phyloP scores from a whole-genome alignment of 768 basidiomycete genomes.

The Suillus occidentalis region DNA sequence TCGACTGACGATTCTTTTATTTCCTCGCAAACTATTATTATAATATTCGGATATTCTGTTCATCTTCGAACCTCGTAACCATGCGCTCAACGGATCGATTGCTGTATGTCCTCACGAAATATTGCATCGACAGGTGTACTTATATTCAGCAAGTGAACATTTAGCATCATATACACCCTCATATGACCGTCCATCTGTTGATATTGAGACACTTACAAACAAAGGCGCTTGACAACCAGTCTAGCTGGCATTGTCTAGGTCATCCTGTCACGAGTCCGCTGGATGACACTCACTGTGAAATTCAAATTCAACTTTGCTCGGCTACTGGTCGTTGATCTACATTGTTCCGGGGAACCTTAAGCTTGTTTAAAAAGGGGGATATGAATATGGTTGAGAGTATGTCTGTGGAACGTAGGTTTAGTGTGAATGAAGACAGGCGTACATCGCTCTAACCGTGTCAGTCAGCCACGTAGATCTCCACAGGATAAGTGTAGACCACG shows the following conservation, averaged over 20 bases:
- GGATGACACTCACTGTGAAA: neutral
- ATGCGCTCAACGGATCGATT: neutral
- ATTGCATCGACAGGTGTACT: neutral
- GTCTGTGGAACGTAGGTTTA: neutral
- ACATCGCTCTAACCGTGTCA: neutral
- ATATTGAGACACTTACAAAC: neutral
- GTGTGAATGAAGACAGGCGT: neutral
- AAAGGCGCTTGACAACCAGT: too few relatives aligned
- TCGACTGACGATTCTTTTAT: neutral
- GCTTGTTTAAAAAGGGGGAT: neutral
- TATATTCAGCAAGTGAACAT: neutral
- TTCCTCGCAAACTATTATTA: conserved; percentile 1
- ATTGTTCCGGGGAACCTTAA: neutral
- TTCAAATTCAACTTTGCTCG: neutral
- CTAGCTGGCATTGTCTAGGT: neutral
- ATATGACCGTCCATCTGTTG: neutral
- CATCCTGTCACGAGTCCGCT: neutral
- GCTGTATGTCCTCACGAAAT: neutral
- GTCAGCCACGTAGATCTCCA: neutral
- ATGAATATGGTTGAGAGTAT: neutral
- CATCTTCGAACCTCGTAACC: neutral
- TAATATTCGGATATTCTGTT: neutral
- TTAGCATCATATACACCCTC: neutral
- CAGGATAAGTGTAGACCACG: neutral
- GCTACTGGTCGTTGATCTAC: neutral